Evolutionary conservation across 345 rosid genomes (phyloP), one percentile per base, ranked within the genome.

Genomic region (Lepidium sativum): DNA sequence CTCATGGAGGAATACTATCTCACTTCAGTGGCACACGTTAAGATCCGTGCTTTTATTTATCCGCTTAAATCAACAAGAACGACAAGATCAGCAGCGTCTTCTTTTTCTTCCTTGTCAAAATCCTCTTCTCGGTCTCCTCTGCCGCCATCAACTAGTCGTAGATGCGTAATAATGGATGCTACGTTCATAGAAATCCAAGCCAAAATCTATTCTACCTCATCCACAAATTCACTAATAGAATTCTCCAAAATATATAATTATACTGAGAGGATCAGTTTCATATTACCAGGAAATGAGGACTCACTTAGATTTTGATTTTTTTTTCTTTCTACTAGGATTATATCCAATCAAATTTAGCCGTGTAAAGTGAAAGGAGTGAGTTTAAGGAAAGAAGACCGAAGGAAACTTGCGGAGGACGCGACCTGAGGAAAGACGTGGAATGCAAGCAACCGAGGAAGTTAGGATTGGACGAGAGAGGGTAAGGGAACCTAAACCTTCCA

Each of bases 1-100:
- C 84, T 92, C 73, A 76, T 92, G 66, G 98, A 87, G 76, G 98
- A 89, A 74, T 92, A 92, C 63, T 94, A 87, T 72, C 79, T 75
- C 3, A 57, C 76, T 2, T n/a, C 74, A 9, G 78, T 77, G 17
- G 64, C 80, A 1, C 43, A 66, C 13, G 45, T 82, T 69, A 92
- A 92, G 84, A 92, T 92, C 80, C 84, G 83, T 27, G 98, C 85
- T 6, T 87, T 92, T 68, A 84, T 92, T 60, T 79, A 79, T n/a
- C 83, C 53, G 9, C 2, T 20, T 1, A 71, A 71, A 72, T 45
- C 83, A 17, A 27, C 74, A 64, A 16, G 73, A 65, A 78, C 78
- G 60, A 65, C 29, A 6, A n/a, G n/a, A n/a, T n/a, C n/a, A n/a
- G n/a, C n/a, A n/a, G n/a, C n/a, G n/a, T 52, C 75, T 5, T 78